Evolutionary conservation across 2,329 filamentous ascomycete species (phyloP).

Genomic region (Phaeomoniella chlamydospora): DNA sequence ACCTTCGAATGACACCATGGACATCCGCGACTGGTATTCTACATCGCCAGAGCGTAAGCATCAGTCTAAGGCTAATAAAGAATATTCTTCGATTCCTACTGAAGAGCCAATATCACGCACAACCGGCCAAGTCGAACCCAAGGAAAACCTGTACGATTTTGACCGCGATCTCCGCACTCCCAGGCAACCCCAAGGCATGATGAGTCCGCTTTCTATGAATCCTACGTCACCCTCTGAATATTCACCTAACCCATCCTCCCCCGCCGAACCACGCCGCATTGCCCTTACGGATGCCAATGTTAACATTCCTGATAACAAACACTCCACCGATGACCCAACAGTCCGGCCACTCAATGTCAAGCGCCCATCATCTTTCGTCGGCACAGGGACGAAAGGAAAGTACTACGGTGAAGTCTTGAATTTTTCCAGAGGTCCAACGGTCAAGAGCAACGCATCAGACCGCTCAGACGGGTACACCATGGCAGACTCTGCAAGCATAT

Average conservation of each 20-base stretch:
- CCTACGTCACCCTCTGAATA: constrained; percentile 23
- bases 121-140: constrained; percentile 2
- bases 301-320: neutral
- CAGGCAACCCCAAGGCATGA: constrained; percentile 3
- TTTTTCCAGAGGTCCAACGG: neutral
- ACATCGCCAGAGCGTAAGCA: neutral
- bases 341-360: neutral
- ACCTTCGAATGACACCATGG: neutral
- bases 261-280: neutral
- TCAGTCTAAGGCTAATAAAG: constrained; percentile 2
- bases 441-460: neutral
- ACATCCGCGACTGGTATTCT: neutral
- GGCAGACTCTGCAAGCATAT: neutral
- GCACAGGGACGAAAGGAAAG: constrained; percentile 17
- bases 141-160: constrained; percentile 11
- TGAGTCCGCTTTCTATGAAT: constrained; percentile 30
- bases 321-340: neutral
- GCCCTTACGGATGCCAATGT: constrained; percentile 1
- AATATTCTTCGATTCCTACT: constrained; percentile 20
- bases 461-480: neutral
- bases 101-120: constrained; percentile 12
- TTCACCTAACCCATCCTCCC: neutral
- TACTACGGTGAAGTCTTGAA: constrained; percentile 21
- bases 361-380: constrained; percentile 14
- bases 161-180: constrained; percentile 19